Evolutionary conservation across 139 green algal species (phyloP), one percentile per base, ranked within the genome.

Genomic region (Ettlia oleoabundans): DNA sequence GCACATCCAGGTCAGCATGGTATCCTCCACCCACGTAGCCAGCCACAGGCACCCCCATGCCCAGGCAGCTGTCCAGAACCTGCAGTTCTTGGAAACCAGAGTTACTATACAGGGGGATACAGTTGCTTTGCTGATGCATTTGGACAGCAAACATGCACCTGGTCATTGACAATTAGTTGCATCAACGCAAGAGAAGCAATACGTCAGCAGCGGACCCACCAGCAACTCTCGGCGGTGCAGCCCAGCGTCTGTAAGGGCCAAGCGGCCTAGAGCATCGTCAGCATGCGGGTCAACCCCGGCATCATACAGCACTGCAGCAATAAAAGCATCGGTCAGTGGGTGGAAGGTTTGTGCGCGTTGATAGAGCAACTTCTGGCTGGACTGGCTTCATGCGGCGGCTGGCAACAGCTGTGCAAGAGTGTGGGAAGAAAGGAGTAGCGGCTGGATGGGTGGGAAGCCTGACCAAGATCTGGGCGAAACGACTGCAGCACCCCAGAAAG

Each of bases 291-390:
- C 94, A 21, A 98, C 92, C 0, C 94, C 93, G 0, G 93, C 95
- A 75, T 98, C 95, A 73, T 97, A 98, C 41, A 98, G 83, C 63
- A 97, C 95, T 68, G 70, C 42, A 22, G 55, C 18, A n/a, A n/a
- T n/a, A n/a, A n/a, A n/a, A n/a, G n/a, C n/a, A n/a, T n/a, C n/a
- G n/a, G n/a, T n/a, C n/a, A n/a, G n/a, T n/a, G n/a, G n/a, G n/a
- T n/a, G n/a, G n/a, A n/a, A n/a, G n/a, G n/a, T n/a, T n/a, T n/a
- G n/a, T n/a, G n/a, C n/a, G n/a, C n/a, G n/a, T n/a, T n/a, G n/a
- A n/a, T n/a, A n/a, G n/a, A n/a, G n/a, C n/a, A n/a, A n/a, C n/a
- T n/a, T n/a, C n/a, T n/a, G n/a, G n/a, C n/a, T n/a, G n/a, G n/a
- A n/a, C n/a, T n/a, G n/a, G n/a, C n/a, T n/a, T n/a, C n/a, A n/a